phyloP scores from a whole-genome alignment of 1,284 basidiomycete species.

The Fomitopsis pinicola region DNA sequence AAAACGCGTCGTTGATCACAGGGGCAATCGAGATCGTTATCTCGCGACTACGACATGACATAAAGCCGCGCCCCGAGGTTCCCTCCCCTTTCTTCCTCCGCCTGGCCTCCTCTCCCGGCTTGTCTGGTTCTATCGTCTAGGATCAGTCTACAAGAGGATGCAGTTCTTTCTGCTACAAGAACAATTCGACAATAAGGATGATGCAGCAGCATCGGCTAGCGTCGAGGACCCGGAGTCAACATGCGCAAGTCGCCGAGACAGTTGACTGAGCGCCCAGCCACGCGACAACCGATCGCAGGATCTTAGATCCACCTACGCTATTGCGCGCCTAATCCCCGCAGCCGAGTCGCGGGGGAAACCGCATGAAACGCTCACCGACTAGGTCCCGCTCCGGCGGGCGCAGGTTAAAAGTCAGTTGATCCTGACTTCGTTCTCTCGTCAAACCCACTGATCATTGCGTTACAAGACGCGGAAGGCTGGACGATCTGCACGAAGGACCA shows the following conservation, averaged over 20 bases:
- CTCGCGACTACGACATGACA: conserved; percentile 23
- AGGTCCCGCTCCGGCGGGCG: too few relatives aligned
- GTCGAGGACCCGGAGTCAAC: background rate
- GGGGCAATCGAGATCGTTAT: conserved; percentile 31
- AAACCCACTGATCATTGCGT: background rate
- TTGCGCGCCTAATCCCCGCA: background rate
- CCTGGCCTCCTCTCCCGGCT: background rate
- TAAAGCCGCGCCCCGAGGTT: background rate
- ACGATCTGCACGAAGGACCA: too few relatives aligned
- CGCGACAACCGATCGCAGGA: background rate
- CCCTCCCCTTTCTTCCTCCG: background rate
- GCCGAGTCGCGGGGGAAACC: background rate
- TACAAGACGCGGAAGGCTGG: too few relatives aligned
- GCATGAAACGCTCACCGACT: background rate
- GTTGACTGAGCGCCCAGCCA: background rate
- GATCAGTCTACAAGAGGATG: background rate
- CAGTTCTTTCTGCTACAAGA: background rate
- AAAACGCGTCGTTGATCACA: conserved; percentile 31
- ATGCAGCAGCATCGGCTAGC: background rate
- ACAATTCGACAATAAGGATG: too few relatives aligned
- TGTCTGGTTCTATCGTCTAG: background rate
- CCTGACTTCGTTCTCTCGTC: background rate
- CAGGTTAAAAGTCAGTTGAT: too few relatives aligned
- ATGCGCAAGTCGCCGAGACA: background rate
- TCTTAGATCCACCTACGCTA: background rate